These are phyloP conservation scores for Spinellus fusiger DNA, from an alignment of 192 early-diverging fungal genomes.

Conservation along the genomic window DNA sequence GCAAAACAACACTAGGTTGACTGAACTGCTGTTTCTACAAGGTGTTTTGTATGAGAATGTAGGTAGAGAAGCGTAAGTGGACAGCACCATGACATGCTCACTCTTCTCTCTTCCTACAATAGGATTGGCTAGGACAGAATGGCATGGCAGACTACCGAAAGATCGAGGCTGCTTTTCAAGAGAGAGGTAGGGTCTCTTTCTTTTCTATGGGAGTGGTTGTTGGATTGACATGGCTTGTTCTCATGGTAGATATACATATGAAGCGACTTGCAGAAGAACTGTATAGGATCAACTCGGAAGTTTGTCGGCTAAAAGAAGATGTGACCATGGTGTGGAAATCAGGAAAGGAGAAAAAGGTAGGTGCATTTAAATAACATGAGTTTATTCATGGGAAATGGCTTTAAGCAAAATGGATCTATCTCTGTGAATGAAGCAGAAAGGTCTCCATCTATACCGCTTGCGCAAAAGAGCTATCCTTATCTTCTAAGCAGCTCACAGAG, in stretches of 20 bases:
- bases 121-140: conserved; percentile 40
- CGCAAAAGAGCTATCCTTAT: not conserved
- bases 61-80: conserved; percentile 9
- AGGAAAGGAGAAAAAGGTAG: conserved; percentile 43
- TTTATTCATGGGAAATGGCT: too few species aligned
- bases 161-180: conserved; percentile 41
- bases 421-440: not conserved
- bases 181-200: conserved; percentile 28
- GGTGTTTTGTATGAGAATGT: conserved; percentile 54
- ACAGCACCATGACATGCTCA: not conserved
- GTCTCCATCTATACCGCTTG: not conserved
- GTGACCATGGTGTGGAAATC: conserved; percentile 32
- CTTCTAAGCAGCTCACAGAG: not conserved
- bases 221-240: not conserved
- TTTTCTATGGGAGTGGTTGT: not conserved
- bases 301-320: conserved; percentile 37
- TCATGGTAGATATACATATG: conserved; percentile 25
- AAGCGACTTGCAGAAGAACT: conserved; percentile 38
- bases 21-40: conserved; percentile 16
- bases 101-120: conserved; percentile 1
- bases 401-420: too few species aligned
- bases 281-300: conserved; percentile 30
- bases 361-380: not conserved
- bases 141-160: conserved; percentile 43
- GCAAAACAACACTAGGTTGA: conserved; percentile 1